Base-by-base conservation (phyloP, 2,329 filamentous ascomycete genomes). In the Neofusicoccum ribis region DNA sequence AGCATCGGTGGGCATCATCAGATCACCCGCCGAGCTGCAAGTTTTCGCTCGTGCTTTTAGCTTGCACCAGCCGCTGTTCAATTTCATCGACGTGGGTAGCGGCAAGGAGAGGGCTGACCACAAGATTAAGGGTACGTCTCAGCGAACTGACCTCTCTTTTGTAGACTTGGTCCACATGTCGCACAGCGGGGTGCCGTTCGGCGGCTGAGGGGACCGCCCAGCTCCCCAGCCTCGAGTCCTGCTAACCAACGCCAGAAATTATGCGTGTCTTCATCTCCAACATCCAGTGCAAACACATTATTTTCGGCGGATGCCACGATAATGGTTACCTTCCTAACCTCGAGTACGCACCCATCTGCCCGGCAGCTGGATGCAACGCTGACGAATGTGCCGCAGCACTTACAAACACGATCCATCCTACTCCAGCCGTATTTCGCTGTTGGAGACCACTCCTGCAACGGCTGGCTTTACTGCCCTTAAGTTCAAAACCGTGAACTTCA, bases 61-160 rank as follows among this genome's bases (percentile, higher is more conserved):
- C 62, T 73, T 78, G 58, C 78, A 80, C 51, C 79, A 82, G 65
- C 74, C 79, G 23, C 72, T 82, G 64, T 82, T 82, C 77, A 80
- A 73, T 75, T 78, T 82, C 73, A 76, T 82, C 65, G 81, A 83
- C 68, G 80, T 82, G 36, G 81, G 81, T 27, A 74, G 72, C 64
- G 80, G 79, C 36, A 82, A 82, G 65, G 81, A 82, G 69, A 73
- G 77, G 54, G 81, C 80, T 52, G 81, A 83, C 67, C 78, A 82
- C 71, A 82, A 81, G 67, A 77, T 82, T 69, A 78, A 76, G 72
- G 78, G 78, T 78, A 70, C 43, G 68, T 46, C 41, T 14, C 17
- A 36, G 41, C 8, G 56, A 47, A 27, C 56, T 47, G 52, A 44
- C 37, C 11, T n/a, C 23, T 34, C 36, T 11, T 15, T 17, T 34